These are phyloP conservation scores for Sphaerobolus stellatus DNA, from an alignment of 1,284 basidiomycete species.

Conservation along the genomic window DNA sequence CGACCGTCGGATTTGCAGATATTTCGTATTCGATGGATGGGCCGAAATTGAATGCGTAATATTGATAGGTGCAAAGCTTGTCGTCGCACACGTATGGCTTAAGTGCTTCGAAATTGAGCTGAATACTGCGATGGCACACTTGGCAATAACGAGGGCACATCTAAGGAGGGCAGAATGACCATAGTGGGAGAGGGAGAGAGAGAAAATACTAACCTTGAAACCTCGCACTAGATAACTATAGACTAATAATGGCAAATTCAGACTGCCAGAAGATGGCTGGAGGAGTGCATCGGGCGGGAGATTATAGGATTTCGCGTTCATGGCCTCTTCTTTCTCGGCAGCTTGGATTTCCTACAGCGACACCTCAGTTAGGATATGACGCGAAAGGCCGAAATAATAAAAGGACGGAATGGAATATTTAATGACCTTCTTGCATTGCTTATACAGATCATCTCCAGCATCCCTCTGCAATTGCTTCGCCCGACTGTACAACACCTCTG, in stretches of 20 bases:
- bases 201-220: constrained; percentile 43
- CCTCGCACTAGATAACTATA: constrained; percentile 62
- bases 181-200: background rate
- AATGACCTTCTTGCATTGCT: constrained; percentile 32
- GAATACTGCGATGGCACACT: constrained; percentile 59
- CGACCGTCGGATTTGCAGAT: constrained; percentile 52
- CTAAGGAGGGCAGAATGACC: constrained; percentile 30
- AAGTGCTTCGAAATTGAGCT: constrained; percentile 52
- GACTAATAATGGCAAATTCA: constrained; percentile 57
- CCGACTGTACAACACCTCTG: constrained; percentile 50
- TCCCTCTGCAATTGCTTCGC: constrained; percentile 47
- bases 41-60: constrained; percentile 58
- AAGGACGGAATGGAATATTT: constrained; percentile 5
- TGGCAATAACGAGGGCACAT: constrained; percentile 62
- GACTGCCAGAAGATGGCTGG: constrained; percentile 29
- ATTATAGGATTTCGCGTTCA: constrained; percentile 37
- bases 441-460: constrained; percentile 36
- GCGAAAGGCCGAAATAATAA: background rate
- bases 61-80: constrained; percentile 61
- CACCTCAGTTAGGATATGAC: background rate
- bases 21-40: constrained; percentile 70
- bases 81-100: constrained; percentile 66
- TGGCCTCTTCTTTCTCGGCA: constrained; percentile 48
- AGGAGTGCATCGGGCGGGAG: constrained; percentile 56
- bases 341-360: constrained; percentile 31